Evolutionary conservation across 805 yeast species (phyloP).

Genomic region (Lipomyces lipofer): DNA sequence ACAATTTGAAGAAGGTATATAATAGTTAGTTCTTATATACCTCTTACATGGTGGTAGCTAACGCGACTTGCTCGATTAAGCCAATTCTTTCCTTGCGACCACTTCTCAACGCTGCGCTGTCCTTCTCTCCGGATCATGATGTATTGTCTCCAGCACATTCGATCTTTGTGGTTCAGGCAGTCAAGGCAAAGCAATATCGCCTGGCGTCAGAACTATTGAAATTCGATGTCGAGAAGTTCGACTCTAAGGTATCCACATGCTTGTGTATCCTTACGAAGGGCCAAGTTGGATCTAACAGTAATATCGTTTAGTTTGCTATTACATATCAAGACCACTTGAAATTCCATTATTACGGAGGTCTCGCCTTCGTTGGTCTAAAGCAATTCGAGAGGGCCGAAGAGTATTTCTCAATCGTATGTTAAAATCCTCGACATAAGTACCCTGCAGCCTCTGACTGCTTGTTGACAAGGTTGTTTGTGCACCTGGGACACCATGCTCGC

Average conservation of each 20-base stretch:
- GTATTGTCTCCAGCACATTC: conserved; percentile 27
- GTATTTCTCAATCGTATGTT: conserved; percentile 19
- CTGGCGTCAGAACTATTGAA: conserved; percentile 7
- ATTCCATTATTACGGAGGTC: conserved; percentile 30
- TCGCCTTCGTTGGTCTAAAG: conserved; percentile 13
- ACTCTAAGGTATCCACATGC: conserved; percentile 6
- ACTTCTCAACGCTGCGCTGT: conserved; percentile 16
- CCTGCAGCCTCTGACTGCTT: too few species aligned
- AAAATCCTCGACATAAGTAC: too few species aligned
- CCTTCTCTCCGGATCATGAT: conserved; percentile 12
- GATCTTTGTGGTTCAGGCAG: conserved; percentile 11
- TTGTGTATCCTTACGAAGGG: neutral
- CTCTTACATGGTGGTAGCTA: too few species aligned
- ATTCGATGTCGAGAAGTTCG: conserved; percentile 9
- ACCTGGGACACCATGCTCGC: conserved; percentile 10
- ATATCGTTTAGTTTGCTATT: conserved; percentile 5
- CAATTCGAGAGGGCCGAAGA: conserved; percentile 26
- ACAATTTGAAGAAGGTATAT: conserved; percentile 8
- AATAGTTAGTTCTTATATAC: too few species aligned
- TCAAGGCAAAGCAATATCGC: conserved; percentile 11
- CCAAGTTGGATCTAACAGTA: too few species aligned
- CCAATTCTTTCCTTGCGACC: conserved; percentile 12
- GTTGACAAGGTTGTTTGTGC: too few species aligned
- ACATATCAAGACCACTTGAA: conserved; percentile 22
- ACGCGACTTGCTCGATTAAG: neutral